Base-by-base conservation (phyloP, 306 rosid genomes). In the Dryas drummondii region DNA sequence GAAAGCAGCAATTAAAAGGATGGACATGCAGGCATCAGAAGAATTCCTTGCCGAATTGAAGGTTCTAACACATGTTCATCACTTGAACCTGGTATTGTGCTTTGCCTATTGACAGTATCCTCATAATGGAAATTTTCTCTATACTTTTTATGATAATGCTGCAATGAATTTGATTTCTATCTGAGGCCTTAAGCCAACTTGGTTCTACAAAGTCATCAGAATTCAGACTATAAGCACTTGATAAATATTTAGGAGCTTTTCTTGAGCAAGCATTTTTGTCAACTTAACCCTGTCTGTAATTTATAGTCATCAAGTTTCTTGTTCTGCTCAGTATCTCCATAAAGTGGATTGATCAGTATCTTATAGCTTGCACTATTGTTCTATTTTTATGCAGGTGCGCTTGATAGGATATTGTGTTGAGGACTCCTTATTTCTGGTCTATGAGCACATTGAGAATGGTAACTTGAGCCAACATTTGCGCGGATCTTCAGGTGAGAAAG, bases 11-110 rank as follows among this genome's bases (percentile, higher is more conserved):
- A 87, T 89, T 46, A 91, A 91, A 80, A 91, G 79, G 82, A 91
- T 91, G 97, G 97, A 89, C 66, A 89, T 89, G 92, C 94, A 87
- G 72, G 94, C 94, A 67, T 84, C 97, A 66, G 84, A 91, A 71
- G 94, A 91, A 55, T 89, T 91, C 73, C 86, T 86, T 51, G 87
- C 91, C 15, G 97, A 91, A 66, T 83, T 91, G 47, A 83, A 86
- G 82, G 89, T 91, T 79, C 79, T 91, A 12, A 91, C 94, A 48
- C 94, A 87, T 37, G 91, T 91, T 77, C 92, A 91, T 82, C 97
- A 91, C 82, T 83, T 91, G 82, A 91, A 91, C 80, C 72, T 91
- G 97, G 97, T 91, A 88, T 13, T 60, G 9, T 13, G 9, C 45
- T 13, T 60, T 60, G 8, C 9, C 9, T 4, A 26, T 32, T 58